phyloP scores from a whole-genome alignment of 164 flowering plant species.

The Sedum album region DNA sequence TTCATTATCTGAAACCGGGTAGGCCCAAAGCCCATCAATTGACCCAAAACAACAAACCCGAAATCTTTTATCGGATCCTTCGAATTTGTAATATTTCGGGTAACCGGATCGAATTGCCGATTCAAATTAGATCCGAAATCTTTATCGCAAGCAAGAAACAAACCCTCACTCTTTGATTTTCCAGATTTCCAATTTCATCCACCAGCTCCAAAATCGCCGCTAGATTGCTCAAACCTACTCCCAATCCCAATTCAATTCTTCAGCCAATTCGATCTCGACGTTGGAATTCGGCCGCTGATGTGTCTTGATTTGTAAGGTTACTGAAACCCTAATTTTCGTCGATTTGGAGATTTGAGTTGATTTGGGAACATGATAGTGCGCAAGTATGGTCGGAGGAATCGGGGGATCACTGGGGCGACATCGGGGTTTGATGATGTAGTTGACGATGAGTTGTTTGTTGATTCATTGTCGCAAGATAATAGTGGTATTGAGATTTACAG shows the following conservation, averaged over 20 bases:
- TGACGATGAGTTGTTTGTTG: slow-evolving; percentile 22
- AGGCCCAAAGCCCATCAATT: too few relatives aligned
- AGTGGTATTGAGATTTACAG: slow-evolving; percentile 35
- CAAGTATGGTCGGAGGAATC: slow-evolving; percentile 72
- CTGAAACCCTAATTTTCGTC: neutral
- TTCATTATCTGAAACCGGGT: too few relatives aligned
- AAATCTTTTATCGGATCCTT: too few relatives aligned
- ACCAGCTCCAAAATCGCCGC: neutral
- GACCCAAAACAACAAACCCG: too few relatives aligned
- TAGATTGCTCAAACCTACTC: neutral
- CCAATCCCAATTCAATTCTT: neutral
- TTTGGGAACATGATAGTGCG: slow-evolving; percentile 60
- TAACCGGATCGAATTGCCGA: neutral
- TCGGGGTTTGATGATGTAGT: slow-evolving; percentile 18
- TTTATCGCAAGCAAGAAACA: neutral
- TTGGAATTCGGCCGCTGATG: neutral
- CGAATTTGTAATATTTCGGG: neutral
- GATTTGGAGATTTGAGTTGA: neutral
- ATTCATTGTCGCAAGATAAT: slow-evolving; percentile 43
- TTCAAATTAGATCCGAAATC: slow-evolving; percentile 1
- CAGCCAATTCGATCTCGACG: neutral
- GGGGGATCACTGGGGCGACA: slow-evolving; percentile 20
- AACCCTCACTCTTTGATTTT: neutral
- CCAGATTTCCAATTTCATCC: neutral
- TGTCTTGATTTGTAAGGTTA: neutral